phyloP scores from a whole-genome alignment of 148 eudicot genomes.

The Vaccinium macrocarpon region DNA sequence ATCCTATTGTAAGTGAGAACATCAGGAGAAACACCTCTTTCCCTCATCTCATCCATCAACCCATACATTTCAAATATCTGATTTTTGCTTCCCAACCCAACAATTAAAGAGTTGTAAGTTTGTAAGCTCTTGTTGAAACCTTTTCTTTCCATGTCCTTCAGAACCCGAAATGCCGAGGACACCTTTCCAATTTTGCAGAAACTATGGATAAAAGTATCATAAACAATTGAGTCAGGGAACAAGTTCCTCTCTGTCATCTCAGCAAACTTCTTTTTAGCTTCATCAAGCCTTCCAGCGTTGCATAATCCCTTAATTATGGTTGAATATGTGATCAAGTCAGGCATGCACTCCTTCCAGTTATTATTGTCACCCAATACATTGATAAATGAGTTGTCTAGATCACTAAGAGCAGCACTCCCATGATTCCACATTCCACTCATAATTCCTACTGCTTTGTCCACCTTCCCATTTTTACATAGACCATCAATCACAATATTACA shows the following conservation, averaged over 20 bases:
- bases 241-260: conserved; percentile 82
- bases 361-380: conserved; percentile 42
- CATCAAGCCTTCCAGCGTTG: conserved; percentile 75
- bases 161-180: conserved; percentile 88
- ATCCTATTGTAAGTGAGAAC: conserved; percentile 68
- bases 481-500: conserved; percentile 90
- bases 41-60: conserved; percentile 85
- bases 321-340: conserved; percentile 88
- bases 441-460: conserved; percentile 82
- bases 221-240: conserved; percentile 68
- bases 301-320: conserved; percentile 74
- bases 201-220: conserved; percentile 57
- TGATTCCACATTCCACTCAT: conserved; percentile 81
- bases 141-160: conserved; percentile 93
- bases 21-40: conserved; percentile 68
- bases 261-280: conserved; percentile 76
- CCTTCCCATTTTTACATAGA: conserved; percentile 71
- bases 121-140: conserved; percentile 70
- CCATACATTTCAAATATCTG: conserved; percentile 96
- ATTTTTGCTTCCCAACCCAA: conserved; percentile 61
- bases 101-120: conserved; percentile 77
- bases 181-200: conserved; percentile 75
- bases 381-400: conserved; percentile 45
- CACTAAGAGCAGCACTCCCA: conserved; percentile 74
- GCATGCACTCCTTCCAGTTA: conserved; percentile 50